Evolutionary conservation across 176 grass and related monocot species (phyloP), one percentile per base, ranked within the genome.

Genomic region (Pharus latifolius): DNA sequence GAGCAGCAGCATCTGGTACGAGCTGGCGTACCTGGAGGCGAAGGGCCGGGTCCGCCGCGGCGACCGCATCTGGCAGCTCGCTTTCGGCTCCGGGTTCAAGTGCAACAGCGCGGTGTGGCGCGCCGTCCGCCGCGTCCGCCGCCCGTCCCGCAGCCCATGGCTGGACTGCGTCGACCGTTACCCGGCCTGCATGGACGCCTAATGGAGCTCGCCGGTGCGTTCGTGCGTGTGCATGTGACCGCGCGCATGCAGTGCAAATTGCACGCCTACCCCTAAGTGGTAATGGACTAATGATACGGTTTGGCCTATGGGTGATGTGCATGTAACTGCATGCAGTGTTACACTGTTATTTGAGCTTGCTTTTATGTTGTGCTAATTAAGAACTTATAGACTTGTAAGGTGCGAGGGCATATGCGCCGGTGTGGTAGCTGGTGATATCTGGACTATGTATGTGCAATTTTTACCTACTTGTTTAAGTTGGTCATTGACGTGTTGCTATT

Each of bases 41-140:
- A 99, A 94, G 75, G 87, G 95, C 8, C 85, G 80, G 40, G 90
- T 99, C 50, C 84, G 82, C 61, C 16, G 84, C 38, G 95, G 95
- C 32, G 95, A 99, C 85, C 95, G 95, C 58, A 87, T 99, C 10
- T 99, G 95, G 95, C 95, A 99, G 84, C 82, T 99, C 68, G 95
- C 95, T 3, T 99, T 99, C 74, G 95, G 95, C 4, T 99, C 95
- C 0, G 95, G 95, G 0, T 99, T 99, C 95, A 99, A 99, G 82
- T 99, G 95, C 80, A 99, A 94, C 87, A 99, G 95, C 72, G 90
- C 90, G 10, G 95, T 99, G 0, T 99, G 95, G 95, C 82, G 84
- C 77, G 84, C 95, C 54, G 82, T 88, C 33, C 79, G 78, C 32
- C 81, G 90, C 72, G 87, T 81, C 50, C 82, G 86, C 66, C 82